phyloP scores from a whole-genome alignment of 2,329 filamentous ascomycete genomes.

The Paraphoma chrysanthemicola region DNA sequence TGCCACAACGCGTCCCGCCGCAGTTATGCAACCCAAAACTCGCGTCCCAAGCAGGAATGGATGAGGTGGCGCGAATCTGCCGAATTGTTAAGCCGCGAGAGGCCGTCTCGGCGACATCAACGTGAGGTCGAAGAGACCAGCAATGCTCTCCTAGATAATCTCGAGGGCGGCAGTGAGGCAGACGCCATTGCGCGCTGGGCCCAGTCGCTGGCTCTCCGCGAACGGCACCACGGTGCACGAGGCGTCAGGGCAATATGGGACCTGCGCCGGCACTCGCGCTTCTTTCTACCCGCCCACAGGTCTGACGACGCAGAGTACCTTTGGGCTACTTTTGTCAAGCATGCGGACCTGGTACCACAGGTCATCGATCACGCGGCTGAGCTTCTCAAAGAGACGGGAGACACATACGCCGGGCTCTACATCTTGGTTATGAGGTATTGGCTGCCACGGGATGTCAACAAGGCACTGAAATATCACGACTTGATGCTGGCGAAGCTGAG shows the following conservation, averaged over 20 bases:
- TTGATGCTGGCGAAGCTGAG: constrained; percentile 30
- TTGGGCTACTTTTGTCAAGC: constrained; percentile 55
- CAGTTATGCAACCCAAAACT: no score
- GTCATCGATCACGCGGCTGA: constrained; percentile 52
- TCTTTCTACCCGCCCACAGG: constrained; percentile 51
- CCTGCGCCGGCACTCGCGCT: constrained; percentile 42
- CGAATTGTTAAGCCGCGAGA: background rate
- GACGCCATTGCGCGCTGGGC: constrained; percentile 47
- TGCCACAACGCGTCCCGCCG: constrained; percentile 18
- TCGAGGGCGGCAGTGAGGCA: background rate
- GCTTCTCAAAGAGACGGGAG: constrained; percentile 48
- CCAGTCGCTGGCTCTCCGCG: constrained; percentile 49
- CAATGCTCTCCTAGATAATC: background rate
- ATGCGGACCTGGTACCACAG: constrained; percentile 42
- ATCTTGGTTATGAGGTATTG: constrained; percentile 52
- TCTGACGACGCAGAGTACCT: constrained; percentile 49
- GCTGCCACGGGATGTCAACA: constrained; percentile 28
- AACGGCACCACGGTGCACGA: constrained; percentile 49
- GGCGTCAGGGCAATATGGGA: constrained; percentile 56
- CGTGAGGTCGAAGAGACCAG: constrained; percentile 1
- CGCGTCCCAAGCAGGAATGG: constrained; percentile 12
- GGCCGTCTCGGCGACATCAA: background rate
- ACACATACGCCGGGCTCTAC: constrained; percentile 51
- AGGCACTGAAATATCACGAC: constrained; percentile 35
- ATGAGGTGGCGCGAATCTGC: constrained; percentile 8